Evolutionary conservation across 2,329 filamentous ascomycete species (phyloP), one percentile per base, ranked within the genome.

Genomic region (Penicillium olsonii): DNA sequence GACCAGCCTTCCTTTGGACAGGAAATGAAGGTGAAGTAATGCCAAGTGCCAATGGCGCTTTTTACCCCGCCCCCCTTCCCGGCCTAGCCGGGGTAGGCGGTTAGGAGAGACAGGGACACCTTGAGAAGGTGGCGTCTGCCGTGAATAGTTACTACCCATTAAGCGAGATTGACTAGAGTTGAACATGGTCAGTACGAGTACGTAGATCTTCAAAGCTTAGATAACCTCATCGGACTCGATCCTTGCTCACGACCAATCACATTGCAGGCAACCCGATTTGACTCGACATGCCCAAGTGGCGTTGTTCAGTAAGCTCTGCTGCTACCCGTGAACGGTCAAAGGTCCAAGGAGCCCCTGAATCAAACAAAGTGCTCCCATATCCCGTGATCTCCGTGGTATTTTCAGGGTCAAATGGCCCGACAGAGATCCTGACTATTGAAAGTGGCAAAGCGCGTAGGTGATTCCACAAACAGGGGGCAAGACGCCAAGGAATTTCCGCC

Each of bases 401-500:
- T n/a, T n/a, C n/a, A n/a, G n/a, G n/a, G n/a, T n/a, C n/a, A n/a
- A n/a, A n/a, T n/a, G n/a, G n/a, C n/a, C n/a, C n/a, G n/a, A n/a
- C n/a, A n/a, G n/a, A n/a, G n/a, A n/a, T n/a, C n/a, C 18, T 17
- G 11, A 15, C 18, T 2, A 2, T 22, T 33, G 19, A 7, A 4
- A 3, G 27, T n/a, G 15, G 9, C 27, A 11, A 41, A 14, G 5
- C 5, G 4, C 12, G 31, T 12, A 33, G 27, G 5, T 34, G 10
- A 33, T 15, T 45, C 22, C 26, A 11, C 19, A 6, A 42, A 17
- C 10, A 19, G 15, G 37, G 29, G 45, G 12, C 15, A 29, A 19
- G 2, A 19, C 34, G 45, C 45, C 45, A 47, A 47, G 45, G 33
- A 12, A 5, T 42, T 42, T 47, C 45, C 45, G 37, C 45, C 15